Percentiles rank a stretch among this genome's conserved stretches.
Conservation (phyloP, 495 filamentous ascomycete genomes). For the Trichoderma gamsii region DNA sequence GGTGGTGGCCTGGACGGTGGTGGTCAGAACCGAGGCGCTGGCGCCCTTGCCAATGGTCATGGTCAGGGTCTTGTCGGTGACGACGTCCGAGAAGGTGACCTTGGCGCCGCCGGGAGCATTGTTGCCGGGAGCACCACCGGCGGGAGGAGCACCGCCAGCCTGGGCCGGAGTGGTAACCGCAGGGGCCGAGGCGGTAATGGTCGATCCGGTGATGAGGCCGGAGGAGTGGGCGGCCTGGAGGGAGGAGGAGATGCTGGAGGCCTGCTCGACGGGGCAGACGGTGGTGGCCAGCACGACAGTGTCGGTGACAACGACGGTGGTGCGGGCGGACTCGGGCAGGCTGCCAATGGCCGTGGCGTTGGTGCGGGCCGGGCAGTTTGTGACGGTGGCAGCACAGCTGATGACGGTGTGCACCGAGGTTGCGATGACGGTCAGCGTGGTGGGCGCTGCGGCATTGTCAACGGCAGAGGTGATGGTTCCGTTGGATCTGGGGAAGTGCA, state of each 20-base stretch:
- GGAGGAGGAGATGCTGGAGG: conserved; percentile 22
- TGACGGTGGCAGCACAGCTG: conserved; percentile 55
- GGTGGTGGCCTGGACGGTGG: conserved; percentile 13
- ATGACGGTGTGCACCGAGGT: conserved; percentile 53
- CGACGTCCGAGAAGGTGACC: neutral
- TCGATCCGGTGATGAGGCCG: conserved; percentile 8
- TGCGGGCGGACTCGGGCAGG: conserved; percentile 27
- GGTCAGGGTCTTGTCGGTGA: conserved; percentile 15
- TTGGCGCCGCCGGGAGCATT: neutral
- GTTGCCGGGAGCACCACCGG: neutral
- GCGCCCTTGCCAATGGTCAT: conserved; percentile 11
- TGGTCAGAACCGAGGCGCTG: conserved; percentile 9
- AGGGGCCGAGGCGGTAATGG: neutral
- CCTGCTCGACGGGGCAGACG: conserved; percentile 41
- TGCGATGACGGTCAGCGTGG: conserved; percentile 45
- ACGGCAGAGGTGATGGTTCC: conserved; percentile 8
- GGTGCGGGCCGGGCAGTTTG: conserved; percentile 53
- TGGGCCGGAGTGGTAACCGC: neutral
- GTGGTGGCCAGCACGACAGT: conserved; percentile 38
- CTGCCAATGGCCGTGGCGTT: conserved; percentile 30
- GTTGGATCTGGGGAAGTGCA: conserved; percentile 24
- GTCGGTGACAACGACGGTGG: conserved; percentile 38
- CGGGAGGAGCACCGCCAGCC: neutral
- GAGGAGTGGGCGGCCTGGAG: conserved; percentile 8
- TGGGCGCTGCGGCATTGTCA: conserved; percentile 25